Conservation (phyloP, 768 basidiomycete genomes). For the Tylopilus rubrobrunneus region DNA sequence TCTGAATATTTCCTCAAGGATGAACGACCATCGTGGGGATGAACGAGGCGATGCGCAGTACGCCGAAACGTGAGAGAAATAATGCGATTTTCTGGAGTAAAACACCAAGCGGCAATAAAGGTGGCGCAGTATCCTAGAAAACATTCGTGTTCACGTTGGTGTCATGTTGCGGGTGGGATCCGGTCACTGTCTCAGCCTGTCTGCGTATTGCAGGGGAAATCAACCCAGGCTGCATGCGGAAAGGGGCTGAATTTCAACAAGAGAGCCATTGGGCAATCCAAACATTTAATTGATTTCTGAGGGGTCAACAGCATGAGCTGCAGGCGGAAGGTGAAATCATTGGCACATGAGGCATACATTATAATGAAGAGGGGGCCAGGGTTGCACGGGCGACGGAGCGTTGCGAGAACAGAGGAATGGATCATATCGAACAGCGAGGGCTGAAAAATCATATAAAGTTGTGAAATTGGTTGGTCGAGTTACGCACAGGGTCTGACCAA, state of each 20-base stretch:
- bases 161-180: constrained; percentile 12
- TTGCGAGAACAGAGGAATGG: not conserved
- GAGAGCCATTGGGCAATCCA: not conserved
- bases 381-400: constrained; percentile 3
- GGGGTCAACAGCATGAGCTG: constrained; percentile 1
- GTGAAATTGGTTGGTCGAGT: constrained; percentile 3
- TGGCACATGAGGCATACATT: constrained; percentile 8
- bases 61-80: constrained; percentile 17
- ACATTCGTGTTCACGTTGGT: constrained; percentile 5
- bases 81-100: not conserved
- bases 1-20: constrained; percentile 10
- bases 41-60: constrained; percentile 11
- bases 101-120: not conserved
- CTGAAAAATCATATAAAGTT: not conserved
- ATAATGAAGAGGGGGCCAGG: constrained; percentile 1
- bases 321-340: constrained; percentile 2
- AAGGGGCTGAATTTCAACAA: not conserved
- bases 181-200: not conserved
- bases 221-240: not conserved
- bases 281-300: not conserved
- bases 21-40: constrained; percentile 15
- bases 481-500: constrained; percentile 7
- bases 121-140: constrained; percentile 2
- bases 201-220: not conserved
- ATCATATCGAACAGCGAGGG: not conserved